Percentiles rank a stretch among this genome's conserved stretches.
Conservation (phyloP, 2,329 filamentous ascomycete genomes). For the Talaromyces sp. region DNA sequence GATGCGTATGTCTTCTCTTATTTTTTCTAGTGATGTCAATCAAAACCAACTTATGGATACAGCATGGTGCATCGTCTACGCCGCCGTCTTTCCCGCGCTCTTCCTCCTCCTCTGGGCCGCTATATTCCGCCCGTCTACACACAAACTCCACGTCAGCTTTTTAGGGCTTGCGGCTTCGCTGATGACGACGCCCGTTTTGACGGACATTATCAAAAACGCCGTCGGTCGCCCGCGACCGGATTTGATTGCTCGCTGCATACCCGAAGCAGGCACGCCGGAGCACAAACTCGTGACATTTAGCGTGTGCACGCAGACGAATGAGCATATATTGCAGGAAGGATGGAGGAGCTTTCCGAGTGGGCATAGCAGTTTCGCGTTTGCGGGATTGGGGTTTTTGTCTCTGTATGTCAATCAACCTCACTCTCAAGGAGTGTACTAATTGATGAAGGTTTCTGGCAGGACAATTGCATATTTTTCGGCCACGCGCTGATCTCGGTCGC, state of each 20-base stretch:
- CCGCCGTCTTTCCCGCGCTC: constrained; percentile 66
- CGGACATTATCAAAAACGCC: constrained; percentile 86
- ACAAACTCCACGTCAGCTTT: constrained; percentile 82
- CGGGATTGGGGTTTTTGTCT: constrained; percentile 58
- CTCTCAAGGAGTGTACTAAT: neutral
- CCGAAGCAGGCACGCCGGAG: constrained; percentile 55
- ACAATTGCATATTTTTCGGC: constrained; percentile 58
- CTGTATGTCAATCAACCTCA: constrained; percentile 30
- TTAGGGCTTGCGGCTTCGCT: constrained; percentile 76
- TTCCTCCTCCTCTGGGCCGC: constrained; percentile 65
- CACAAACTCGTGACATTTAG: constrained; percentile 51
- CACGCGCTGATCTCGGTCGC: constrained; percentile 55
- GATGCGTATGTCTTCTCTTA: constrained; percentile 54
- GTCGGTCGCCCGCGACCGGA: constrained; percentile 83
- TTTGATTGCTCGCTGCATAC: constrained; percentile 81
- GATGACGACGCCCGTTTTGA: constrained; percentile 75
- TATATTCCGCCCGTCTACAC: constrained; percentile 58
- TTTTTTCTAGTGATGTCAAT: neutral
- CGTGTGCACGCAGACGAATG: constrained; percentile 49
- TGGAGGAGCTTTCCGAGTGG: constrained; percentile 65
- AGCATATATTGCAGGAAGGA: constrained; percentile 60
- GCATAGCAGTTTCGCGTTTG: constrained; percentile 61
- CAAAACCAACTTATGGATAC: neutral
- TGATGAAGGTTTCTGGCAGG: constrained; percentile 44
- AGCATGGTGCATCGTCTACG: constrained; percentile 73